A percentile compares a stretch with the other conserved stretches of the same genome.
Evolutionary conservation across 2,329 filamentous ascomycete genomes (phyloP).

Genomic region (Xylariaceae sp.): DNA sequence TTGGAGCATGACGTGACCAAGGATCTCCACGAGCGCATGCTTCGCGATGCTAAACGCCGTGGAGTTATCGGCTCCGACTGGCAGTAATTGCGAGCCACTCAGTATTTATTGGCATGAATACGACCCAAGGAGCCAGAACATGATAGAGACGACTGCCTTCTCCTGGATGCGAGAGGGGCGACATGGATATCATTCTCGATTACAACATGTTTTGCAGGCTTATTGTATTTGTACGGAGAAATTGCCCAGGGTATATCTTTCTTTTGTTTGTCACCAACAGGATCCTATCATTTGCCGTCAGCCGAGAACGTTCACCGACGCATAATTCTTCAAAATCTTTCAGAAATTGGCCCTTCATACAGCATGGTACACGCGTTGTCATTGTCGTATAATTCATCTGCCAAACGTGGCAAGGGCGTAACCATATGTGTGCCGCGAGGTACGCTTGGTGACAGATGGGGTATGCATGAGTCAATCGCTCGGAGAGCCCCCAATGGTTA

Average conservation of each 20-base stretch:
- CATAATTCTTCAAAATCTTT: constrained; percentile 10
- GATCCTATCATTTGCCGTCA: background rate
- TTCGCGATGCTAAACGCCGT: constrained; percentile 30
- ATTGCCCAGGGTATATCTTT: constrained; percentile 24
- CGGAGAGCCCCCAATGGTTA: no score
- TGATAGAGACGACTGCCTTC: constrained; percentile 4
- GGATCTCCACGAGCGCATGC: constrained; percentile 29
- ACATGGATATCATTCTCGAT: constrained; percentile 21
- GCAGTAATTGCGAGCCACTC: constrained; percentile 16
- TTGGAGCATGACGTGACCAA: constrained; percentile 29
- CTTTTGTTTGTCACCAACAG: constrained; percentile 12
- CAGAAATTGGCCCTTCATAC: constrained; percentile 8
- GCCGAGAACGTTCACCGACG: no score
- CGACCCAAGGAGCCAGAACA: background rate
- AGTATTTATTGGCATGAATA: background rate
- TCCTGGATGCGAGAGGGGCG: constrained; percentile 10
- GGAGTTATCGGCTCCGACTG: constrained; percentile 30
- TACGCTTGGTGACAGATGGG: no score
- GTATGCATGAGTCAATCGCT: no score
- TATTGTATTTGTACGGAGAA: constrained; percentile 29
- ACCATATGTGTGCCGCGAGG: constrained; percentile 3
- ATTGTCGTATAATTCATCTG: constrained; percentile 11
- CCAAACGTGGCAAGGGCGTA: constrained; percentile 7
- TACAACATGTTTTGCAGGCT: constrained; percentile 28
- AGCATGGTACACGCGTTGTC: constrained; percentile 1